A percentile compares a stretch with the other conserved stretches of the same genome.
phyloP scores from a whole-genome alignment of 139 green algal genomes.

The Picochlorum sp. region DNA sequence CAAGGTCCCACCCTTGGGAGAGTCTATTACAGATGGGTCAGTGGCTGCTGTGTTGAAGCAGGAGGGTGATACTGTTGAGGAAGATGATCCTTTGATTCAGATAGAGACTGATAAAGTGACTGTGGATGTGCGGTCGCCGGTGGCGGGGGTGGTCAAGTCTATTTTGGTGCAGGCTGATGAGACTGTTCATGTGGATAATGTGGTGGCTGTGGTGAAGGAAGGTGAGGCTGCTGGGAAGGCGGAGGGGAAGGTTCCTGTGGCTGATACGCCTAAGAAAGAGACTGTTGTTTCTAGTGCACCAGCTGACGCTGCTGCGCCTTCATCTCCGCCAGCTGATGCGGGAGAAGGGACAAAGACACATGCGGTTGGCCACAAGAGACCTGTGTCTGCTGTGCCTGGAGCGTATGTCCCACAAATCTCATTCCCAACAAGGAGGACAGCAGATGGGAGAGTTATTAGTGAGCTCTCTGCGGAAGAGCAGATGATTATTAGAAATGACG shows the following conservation, averaged over 20 bases:
- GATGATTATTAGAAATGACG: not conserved
- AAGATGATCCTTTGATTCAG: slow-evolving; percentile 32
- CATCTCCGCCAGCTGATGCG: not conserved
- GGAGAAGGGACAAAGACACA: not conserved
- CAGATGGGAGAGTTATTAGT: slow-evolving; percentile 28
- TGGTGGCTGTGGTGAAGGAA: slow-evolving; percentile 20
- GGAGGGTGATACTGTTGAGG: slow-evolving; percentile 21
- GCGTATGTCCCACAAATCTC: slow-evolving; percentile 17
- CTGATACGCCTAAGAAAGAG: not conserved
- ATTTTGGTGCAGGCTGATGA: slow-evolving; percentile 35
- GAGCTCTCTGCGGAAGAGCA: slow-evolving; percentile 16
- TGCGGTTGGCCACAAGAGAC: not conserved
- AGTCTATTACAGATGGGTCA: slow-evolving; percentile 31
- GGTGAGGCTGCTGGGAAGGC: slow-evolving; percentile 10
- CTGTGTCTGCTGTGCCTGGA: not conserved
- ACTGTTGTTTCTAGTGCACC: not conserved
- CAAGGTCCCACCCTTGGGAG: slow-evolving; percentile 25
- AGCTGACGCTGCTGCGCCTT: not conserved
- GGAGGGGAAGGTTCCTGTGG: not conserved
- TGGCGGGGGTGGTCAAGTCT: slow-evolving; percentile 19
- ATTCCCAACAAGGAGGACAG: slow-evolving; percentile 36
- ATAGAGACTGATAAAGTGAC: slow-evolving; percentile 41
- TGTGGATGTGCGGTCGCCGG: slow-evolving; percentile 31
- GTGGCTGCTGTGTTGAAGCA: slow-evolving; percentile 23
- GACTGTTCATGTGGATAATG: slow-evolving; percentile 24